These are phyloP conservation scores for Henckelia pumila DNA, from an alignment of 257 asterid species.

Conservation along the genomic window DNA sequence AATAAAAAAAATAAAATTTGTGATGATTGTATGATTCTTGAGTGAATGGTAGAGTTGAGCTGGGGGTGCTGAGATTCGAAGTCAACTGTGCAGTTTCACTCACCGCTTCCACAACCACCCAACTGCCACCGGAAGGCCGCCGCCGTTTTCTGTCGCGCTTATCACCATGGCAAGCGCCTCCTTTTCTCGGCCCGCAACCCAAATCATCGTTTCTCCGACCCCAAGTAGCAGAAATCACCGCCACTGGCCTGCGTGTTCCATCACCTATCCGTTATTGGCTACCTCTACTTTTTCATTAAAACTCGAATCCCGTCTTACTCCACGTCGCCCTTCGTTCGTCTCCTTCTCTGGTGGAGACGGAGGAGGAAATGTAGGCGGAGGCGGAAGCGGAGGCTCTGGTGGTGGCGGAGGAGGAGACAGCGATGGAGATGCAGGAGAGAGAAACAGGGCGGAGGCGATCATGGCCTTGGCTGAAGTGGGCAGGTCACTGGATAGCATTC, in stretches of 20 bases:
- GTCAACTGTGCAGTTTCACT: no score
- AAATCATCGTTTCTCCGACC: conserved; percentile 22
- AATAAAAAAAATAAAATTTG: no score
- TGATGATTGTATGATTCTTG: no score
- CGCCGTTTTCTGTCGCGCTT: no score
- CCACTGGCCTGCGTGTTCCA: conserved; percentile 29
- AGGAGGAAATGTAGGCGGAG: conserved; percentile 23
- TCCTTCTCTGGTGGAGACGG: conserved; percentile 32
- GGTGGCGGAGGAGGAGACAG: conserved; percentile 35
- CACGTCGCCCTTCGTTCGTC: conserved; percentile 35
- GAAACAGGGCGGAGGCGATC: conserved; percentile 68
- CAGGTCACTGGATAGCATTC: conserved; percentile 74
- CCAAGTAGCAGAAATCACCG: conserved; percentile 19
- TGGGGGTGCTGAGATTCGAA: no score
- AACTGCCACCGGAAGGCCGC: no score
- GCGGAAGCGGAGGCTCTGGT: conserved; percentile 26
- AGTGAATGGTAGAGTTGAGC: no score
- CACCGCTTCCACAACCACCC: no score
- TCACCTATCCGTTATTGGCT: conserved; percentile 26
- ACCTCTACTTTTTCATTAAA: conserved; percentile 28
- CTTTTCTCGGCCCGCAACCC: conserved; percentile 36
- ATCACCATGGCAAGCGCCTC: conserved; percentile 30
- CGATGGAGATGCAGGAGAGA: conserved; percentile 65
- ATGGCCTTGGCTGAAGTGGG: conserved; percentile 76
- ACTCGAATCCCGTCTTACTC: conserved; percentile 26